Conservation (phyloP, 495 filamentous ascomycete genomes). For the Xylaria acuta region DNA sequence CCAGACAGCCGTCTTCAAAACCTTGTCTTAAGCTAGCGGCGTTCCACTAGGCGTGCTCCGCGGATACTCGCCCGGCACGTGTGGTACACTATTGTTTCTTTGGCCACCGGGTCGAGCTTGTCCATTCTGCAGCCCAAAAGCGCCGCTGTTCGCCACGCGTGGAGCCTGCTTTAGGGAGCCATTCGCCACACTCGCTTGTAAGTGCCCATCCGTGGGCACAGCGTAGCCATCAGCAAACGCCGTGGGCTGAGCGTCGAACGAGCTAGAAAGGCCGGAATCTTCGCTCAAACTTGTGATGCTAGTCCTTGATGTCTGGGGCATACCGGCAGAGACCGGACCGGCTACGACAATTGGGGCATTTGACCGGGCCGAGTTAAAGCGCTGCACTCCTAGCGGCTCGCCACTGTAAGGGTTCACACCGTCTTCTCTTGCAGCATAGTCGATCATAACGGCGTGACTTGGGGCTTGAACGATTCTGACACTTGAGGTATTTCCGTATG, state of each 20-base stretch:
- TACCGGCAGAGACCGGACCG: constrained; percentile 26
- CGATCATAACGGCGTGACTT: constrained; percentile 46
- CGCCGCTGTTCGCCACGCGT: background rate
- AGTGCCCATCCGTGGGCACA: constrained; percentile 33
- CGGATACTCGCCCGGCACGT: constrained; percentile 65
- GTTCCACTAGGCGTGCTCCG: constrained; percentile 38
- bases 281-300: constrained; percentile 33
- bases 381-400: constrained; percentile 39
- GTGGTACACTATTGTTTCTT: constrained; percentile 52
- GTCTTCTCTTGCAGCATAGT: constrained; percentile 49
- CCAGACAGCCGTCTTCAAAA: background rate
- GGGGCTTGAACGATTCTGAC: constrained; percentile 43
- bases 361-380: constrained; percentile 13
- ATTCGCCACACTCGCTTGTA: constrained; percentile 29
- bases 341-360: constrained; percentile 27
- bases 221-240: constrained; percentile 11
- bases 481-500: constrained; percentile 42
- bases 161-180: constrained; percentile 23
- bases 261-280: constrained; percentile 38
- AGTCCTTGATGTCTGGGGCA: constrained; percentile 25
- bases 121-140: constrained; percentile 17
- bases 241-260: constrained; percentile 23
- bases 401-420: constrained; percentile 54
- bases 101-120: constrained; percentile 32
- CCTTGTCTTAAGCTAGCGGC: constrained; percentile 27